Conservation (phyloP, 192 early-diverging fungal species). For the Umbelopsis sp. region DNA sequence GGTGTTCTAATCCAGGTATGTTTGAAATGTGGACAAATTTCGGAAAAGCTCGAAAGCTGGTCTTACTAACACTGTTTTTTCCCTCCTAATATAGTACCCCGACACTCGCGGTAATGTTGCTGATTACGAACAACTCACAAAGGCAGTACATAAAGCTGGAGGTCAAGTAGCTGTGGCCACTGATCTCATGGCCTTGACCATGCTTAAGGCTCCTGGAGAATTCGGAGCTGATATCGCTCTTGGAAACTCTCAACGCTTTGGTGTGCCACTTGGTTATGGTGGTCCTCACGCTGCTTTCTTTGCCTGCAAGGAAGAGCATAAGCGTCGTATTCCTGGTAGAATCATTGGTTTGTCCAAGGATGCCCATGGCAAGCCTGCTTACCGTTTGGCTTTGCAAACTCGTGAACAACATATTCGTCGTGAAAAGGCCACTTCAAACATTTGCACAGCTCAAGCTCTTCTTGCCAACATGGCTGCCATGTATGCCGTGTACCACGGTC, state of each 20-base stretch:
- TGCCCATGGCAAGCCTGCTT: conserved; percentile 81
- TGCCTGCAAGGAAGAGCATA: conserved; percentile 88
- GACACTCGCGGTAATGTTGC: conserved; percentile 83
- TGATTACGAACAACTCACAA: conserved; percentile 81
- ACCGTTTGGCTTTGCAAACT: conserved; percentile 94
- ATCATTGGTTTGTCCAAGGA: conserved; percentile 97
- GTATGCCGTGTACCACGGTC: conserved; percentile 99
- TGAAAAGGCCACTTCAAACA: conserved; percentile 99
- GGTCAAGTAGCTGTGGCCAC: conserved; percentile 92
- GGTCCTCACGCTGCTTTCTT: conserved; percentile 99
- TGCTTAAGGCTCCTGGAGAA: conserved; percentile 92
- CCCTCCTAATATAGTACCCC: conserved; percentile 82
- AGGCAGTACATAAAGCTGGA: conserved; percentile 76
- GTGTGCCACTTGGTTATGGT: conserved; percentile 98
- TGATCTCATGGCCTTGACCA: conserved; percentile 89
- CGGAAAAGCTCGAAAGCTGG: neutral
- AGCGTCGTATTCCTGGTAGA: conserved; percentile 95
- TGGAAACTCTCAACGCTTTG: conserved; percentile 97
- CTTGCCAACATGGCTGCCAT: conserved; percentile 99
- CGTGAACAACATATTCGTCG: conserved; percentile 99
- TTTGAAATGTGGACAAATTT: conserved; percentile 13
- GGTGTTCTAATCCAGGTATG: conserved; percentile 92
- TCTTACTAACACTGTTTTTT: conserved; percentile 27
- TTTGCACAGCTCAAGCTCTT: conserved; percentile 98
- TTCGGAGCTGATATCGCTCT: conserved; percentile 98